Percentiles rank a stretch among this genome's conserved stretches.
Conservation (phyloP, 2,329 filamentous ascomycete genomes). For the Didymella segeticola region DNA sequence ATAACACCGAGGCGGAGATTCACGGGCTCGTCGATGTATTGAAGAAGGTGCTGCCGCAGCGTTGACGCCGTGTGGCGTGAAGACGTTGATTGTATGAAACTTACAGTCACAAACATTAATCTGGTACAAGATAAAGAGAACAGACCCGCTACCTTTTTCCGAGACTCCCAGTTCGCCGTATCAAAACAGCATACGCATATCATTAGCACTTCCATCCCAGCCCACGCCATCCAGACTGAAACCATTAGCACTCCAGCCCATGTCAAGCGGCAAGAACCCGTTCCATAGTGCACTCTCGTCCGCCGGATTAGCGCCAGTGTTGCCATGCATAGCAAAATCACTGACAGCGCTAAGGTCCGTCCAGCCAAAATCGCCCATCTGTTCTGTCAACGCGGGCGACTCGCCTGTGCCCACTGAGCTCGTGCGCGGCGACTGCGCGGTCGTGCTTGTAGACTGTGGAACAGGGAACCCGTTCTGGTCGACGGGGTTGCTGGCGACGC, state of each 20-base stretch:
- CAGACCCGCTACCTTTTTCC: neutral
- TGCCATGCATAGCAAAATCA: conserved; percentile 56
- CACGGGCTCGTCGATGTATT: conserved; percentile 59
- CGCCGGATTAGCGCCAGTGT: conserved; percentile 40
- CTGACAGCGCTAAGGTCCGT: conserved; percentile 57
- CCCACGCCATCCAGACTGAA: conserved; percentile 41
- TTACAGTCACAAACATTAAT: neutral
- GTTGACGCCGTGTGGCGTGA: neutral
- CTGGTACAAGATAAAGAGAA: neutral
- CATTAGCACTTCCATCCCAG: conserved; percentile 29
- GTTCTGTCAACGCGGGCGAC: conserved; percentile 53
- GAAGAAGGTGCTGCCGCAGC: conserved; percentile 55
- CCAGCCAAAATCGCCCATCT: conserved; percentile 59
- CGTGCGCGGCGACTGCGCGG: conserved; percentile 41
- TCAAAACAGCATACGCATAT: conserved; percentile 41
- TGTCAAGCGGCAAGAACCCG: conserved; percentile 48
- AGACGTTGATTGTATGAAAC: neutral
- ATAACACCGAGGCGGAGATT: conserved; percentile 72
- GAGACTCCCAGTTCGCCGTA: neutral
- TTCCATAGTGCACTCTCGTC: conserved; percentile 36
- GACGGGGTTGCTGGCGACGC: conserved; percentile 34
- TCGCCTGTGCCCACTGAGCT: conserved; percentile 48
- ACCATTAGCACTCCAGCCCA: conserved; percentile 44
- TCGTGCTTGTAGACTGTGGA: conserved; percentile 21
- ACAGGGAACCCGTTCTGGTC: conserved; percentile 36